Percentiles rank a stretch among this genome's conserved stretches.
Evolutionary conservation across 768 basidiomycete species (phyloP).

Genomic region (Serendipita indica): DNA sequence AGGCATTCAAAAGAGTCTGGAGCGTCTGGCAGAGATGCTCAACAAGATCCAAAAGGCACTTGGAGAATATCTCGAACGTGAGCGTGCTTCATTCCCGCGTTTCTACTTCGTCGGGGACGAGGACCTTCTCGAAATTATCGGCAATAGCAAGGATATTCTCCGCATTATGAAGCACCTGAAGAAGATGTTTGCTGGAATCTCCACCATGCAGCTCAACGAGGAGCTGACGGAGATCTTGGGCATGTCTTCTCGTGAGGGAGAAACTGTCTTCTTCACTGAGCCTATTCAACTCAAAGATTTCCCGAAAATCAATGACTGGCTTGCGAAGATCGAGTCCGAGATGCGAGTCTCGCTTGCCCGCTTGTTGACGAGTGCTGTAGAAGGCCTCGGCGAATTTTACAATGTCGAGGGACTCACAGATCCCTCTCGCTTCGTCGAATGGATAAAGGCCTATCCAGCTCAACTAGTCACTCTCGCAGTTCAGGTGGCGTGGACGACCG

Average conservation of each 20-base stretch:
- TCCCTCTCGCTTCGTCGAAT: slow-evolving; percentile 57
- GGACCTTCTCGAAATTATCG: slow-evolving; percentile 95
- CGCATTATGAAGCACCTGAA: slow-evolving; percentile 99
- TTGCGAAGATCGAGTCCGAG: slow-evolving; percentile 78
- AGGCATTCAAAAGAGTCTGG: slow-evolving; percentile 91
- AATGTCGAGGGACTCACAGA: slow-evolving; percentile 44
- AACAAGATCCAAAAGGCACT: slow-evolving; percentile 99
- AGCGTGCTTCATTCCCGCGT: slow-evolving; percentile 93
- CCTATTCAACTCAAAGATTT: slow-evolving; percentile 83
- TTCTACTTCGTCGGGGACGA: slow-evolving; percentile 99
- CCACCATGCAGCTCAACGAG: slow-evolving; percentile 75
- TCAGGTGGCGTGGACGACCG: slow-evolving; percentile 86
- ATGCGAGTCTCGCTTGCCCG: slow-evolving; percentile 84
- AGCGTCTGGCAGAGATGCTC: slow-evolving; percentile 87
- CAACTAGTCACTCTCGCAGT: slow-evolving; percentile 92
- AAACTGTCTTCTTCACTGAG: slow-evolving; percentile 72
- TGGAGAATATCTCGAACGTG: slow-evolving; percentile 95
- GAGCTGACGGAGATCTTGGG: slow-evolving; percentile 78
- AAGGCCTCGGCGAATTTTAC: slow-evolving; percentile 70
- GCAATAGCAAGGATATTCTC: slow-evolving; percentile 96
- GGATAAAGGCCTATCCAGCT: slow-evolving; percentile 91
- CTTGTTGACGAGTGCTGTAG: slow-evolving; percentile 63
- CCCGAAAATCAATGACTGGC: slow-evolving; percentile 98
- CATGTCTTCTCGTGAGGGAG: slow-evolving; percentile 92
- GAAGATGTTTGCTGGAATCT: slow-evolving; percentile 99